Conservation (phyloP, 208 protist species). For the Leishmania mexicana region DNA sequence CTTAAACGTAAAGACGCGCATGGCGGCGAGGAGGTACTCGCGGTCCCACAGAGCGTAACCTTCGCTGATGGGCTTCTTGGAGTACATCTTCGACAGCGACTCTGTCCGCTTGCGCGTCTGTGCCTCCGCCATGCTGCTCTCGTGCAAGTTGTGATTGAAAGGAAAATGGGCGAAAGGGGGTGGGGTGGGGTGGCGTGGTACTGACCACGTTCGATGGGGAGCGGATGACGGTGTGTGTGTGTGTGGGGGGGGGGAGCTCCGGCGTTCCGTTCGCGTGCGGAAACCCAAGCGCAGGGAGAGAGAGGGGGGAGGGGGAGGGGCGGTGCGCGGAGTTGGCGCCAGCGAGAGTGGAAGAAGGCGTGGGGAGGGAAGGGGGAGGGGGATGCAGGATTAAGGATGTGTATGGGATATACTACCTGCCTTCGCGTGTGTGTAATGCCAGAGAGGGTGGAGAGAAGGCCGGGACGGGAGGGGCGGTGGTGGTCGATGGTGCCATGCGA, state of each 20-base stretch:
- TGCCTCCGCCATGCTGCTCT: constrained; percentile 47
- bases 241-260: neutral
- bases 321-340: neutral
- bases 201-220: neutral
- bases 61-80: constrained; percentile 86
- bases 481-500: too few relatives aligned
- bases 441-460: neutral
- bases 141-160: neutral
- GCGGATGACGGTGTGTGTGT: neutral
- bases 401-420: neutral
- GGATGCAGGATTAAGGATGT: neutral
- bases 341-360: neutral
- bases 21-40: constrained; percentile 85
- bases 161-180: neutral
- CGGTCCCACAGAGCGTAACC: constrained; percentile 90
- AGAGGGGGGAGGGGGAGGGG: neutral
- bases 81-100: constrained; percentile 87
- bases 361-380: neutral
- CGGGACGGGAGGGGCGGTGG: neutral
- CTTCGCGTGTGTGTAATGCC: neutral
- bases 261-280: neutral
- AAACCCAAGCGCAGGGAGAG: neutral
- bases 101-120: constrained; percentile 76
- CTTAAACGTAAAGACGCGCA: constrained; percentile 91
- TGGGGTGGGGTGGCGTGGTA: neutral